phyloP scores from a whole-genome alignment of 2,329 filamentous ascomycete species.

The Penicillium carneum region DNA sequence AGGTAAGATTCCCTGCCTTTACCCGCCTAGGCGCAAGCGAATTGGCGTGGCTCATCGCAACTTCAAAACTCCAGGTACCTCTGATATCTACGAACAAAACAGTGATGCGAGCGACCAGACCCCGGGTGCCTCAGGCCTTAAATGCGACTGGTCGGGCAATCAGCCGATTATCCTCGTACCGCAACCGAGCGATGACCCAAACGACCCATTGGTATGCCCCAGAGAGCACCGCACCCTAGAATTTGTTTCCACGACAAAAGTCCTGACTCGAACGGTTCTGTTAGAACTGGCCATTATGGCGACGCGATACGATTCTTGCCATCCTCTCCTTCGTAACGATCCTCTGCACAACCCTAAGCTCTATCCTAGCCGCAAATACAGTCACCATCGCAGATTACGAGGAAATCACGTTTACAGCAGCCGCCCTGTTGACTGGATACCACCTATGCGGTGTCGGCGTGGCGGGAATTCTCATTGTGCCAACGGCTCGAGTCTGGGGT shows the following conservation, averaged over 20 bases:
- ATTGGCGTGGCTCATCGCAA: background rate
- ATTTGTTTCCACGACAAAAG: background rate
- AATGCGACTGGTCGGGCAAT: conserved; percentile 73
- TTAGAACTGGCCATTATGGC: conserved; percentile 85
- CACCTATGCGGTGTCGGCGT: conserved; percentile 83
- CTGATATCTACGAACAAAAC: conserved; percentile 69
- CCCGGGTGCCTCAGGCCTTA: conserved; percentile 60
- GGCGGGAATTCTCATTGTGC: conserved; percentile 83
- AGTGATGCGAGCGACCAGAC: conserved; percentile 48
- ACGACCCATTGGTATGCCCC: conserved; percentile 75
- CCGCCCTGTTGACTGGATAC: conserved; percentile 85
- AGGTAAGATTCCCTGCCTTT: conserved; percentile 60
- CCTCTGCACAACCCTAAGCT: conserved; percentile 82
- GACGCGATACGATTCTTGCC: conserved; percentile 79
- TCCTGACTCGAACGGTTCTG: background rate
- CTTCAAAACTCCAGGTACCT: conserved; percentile 40
- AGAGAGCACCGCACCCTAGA: conserved; percentile 44
- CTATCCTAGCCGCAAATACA: conserved; percentile 88
- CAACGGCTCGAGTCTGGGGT: conserved; percentile 87
- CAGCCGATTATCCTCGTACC: conserved; percentile 81
- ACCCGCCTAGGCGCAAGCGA: too few relatives aligned
- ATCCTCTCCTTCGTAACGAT: conserved; percentile 81
- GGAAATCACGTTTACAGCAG: conserved; percentile 70
- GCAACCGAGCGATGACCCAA: conserved; percentile 88
- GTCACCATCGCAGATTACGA: conserved; percentile 76